phyloP scores from a whole-genome alignment of 495 filamentous ascomycete species.

The Baudoinia panamericana region DNA sequence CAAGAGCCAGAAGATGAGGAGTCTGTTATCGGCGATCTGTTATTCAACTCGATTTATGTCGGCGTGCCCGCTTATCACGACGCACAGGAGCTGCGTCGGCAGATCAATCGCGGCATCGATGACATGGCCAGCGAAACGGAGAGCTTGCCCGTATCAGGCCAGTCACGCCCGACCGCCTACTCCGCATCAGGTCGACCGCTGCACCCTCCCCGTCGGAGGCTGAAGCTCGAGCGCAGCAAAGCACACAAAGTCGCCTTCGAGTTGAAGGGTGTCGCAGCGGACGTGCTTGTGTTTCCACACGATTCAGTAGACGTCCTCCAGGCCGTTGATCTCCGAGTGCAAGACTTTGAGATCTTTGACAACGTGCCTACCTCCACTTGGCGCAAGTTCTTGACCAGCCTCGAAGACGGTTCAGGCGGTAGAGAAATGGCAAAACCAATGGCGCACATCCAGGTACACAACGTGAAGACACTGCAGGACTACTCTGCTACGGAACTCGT shows the following conservation, averaged over 20 bases:
- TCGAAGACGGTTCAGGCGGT: conserved; percentile 62
- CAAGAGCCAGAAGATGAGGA: conserved; percentile 57
- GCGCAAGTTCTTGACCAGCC: conserved; percentile 94
- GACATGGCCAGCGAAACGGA: conserved; percentile 65
- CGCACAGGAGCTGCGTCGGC: conserved; percentile 60
- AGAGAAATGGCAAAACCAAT: conserved; percentile 75
- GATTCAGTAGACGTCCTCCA: conserved; percentile 67
- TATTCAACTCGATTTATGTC: conserved; percentile 99
- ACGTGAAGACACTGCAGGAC: conserved; percentile 69
- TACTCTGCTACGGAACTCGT: conserved; percentile 84
- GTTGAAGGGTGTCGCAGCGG: conserved; percentile 70
- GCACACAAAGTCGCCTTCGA: conserved; percentile 94
- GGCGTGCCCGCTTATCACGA: conserved; percentile 78
- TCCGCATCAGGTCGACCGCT: conserved; percentile 38
- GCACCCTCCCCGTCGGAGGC: conserved; percentile 38
- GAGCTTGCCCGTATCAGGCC: conserved; percentile 24
- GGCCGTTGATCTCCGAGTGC: conserved; percentile 68
- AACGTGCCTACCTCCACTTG: conserved; percentile 91
- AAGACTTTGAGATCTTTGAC: conserved; percentile 82
- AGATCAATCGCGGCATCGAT: conserved; percentile 78
- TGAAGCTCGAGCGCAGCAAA: conserved; percentile 73
- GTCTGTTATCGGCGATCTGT: conserved; percentile 79
- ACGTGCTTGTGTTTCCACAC: conserved; percentile 72
- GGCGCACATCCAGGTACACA: conserved; percentile 78
- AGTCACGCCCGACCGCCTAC: conserved; percentile 37